These are phyloP conservation scores for Fraxinus anomala DNA, from an alignment of 257 asterid genomes.

Conservation along the genomic window DNA sequence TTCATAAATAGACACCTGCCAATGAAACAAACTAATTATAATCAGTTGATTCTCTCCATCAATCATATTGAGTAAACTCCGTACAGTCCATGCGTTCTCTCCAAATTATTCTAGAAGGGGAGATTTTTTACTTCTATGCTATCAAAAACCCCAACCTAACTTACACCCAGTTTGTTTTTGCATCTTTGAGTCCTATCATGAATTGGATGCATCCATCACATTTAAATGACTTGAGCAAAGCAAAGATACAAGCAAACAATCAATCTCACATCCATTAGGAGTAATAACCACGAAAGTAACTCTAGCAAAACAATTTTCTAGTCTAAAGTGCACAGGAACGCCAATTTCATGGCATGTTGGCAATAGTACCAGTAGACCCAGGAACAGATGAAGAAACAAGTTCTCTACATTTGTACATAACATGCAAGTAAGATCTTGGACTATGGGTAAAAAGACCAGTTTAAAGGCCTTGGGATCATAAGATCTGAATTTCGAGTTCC, in stretches of 20 bases:
- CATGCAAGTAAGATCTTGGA: background rate
- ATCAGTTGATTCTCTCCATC: background rate
- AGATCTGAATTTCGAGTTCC: slow-evolving; percentile 12
- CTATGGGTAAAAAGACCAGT: slow-evolving; percentile 11
- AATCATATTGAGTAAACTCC: background rate
- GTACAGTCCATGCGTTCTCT: background rate
- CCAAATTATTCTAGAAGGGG: background rate
- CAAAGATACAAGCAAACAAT: background rate
- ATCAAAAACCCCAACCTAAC: background rate
- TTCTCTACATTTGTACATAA: background rate
- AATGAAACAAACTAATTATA: background rate
- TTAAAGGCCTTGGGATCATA: background rate
- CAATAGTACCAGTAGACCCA: background rate
- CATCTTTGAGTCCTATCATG: background rate
- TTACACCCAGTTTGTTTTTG: background rate
- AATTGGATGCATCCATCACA: slow-evolving; percentile 14
- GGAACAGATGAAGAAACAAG: background rate
- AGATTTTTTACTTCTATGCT: background rate
- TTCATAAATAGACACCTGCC: background rate
- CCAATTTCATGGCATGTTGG: slow-evolving; percentile 13
- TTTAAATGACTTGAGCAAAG: background rate
- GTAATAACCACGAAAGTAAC: background rate
- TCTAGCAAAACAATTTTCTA: background rate
- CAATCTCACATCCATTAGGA: background rate
- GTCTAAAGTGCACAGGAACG: background rate